Conservation (phyloP, 2,329 filamentous ascomycete species). For the Colletotrichum camelliae region DNA sequence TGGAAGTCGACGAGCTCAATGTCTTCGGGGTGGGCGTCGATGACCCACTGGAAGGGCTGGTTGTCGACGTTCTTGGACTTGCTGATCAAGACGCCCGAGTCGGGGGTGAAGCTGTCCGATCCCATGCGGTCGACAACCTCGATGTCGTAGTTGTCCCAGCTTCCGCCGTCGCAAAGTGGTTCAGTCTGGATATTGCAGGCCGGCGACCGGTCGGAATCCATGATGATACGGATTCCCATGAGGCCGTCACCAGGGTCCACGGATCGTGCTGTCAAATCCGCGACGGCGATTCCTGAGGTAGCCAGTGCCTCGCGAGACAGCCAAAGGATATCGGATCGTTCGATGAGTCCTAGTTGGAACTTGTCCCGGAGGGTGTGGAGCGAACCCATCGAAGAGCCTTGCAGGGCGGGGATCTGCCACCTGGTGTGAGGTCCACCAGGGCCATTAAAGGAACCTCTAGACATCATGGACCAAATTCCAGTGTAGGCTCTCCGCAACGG, state of each 20-base stretch:
- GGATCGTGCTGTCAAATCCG: slow-evolving; percentile 51
- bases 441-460: slow-evolving; percentile 56
- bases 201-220: slow-evolving; percentile 50
- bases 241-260: slow-evolving; percentile 43
- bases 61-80: slow-evolving; percentile 53
- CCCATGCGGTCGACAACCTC: slow-evolving; percentile 61
- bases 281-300: slow-evolving; percentile 45
- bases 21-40: slow-evolving; percentile 60
- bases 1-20: slow-evolving; percentile 55
- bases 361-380: slow-evolving; percentile 60
- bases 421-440: slow-evolving; percentile 58
- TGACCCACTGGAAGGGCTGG: slow-evolving; percentile 58
- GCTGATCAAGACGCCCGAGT: slow-evolving; percentile 58
- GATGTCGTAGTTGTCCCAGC: slow-evolving; percentile 56
- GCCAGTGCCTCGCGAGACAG: slow-evolving; percentile 48
- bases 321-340: slow-evolving; percentile 45
- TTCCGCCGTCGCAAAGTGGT: slow-evolving; percentile 55
- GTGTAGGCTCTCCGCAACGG: slow-evolving; percentile 53
- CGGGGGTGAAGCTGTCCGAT: slow-evolving; percentile 56
- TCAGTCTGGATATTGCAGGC: slow-evolving; percentile 45
- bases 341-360: slow-evolving; percentile 53
- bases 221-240: slow-evolving; percentile 52
- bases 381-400: slow-evolving; percentile 54
- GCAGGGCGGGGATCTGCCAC: slow-evolving; percentile 55
- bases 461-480: slow-evolving; percentile 59